These are phyloP conservation scores for Phanerodontia chrysosporium DNA, from an alignment of 768 basidiomycete genomes.

Conservation along the genomic window DNA sequence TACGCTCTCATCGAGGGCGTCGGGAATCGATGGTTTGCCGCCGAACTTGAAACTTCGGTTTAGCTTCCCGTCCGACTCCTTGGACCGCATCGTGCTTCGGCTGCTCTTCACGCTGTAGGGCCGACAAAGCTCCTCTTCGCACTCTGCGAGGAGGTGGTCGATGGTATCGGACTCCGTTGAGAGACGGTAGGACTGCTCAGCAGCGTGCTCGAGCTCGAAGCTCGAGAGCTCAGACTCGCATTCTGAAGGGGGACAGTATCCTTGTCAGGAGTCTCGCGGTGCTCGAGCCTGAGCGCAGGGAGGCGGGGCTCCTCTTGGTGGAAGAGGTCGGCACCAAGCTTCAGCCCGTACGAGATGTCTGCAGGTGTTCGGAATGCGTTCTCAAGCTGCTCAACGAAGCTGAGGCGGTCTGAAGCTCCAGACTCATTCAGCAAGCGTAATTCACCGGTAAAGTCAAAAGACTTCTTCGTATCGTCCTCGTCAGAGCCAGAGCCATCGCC, in stretches of 20 bases:
- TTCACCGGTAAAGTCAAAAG: constrained; percentile 84
- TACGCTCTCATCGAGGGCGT: constrained; percentile 10
- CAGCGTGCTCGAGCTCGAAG: constrained; percentile 8
- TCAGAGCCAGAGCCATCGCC: constrained; percentile 40
- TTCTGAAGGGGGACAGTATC: constrained; percentile 23
- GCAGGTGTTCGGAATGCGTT: constrained; percentile 76
- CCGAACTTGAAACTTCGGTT: constrained; percentile 76
- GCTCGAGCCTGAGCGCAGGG: constrained; percentile 27
- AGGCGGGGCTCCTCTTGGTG: constrained; percentile 50
- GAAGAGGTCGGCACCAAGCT: constrained; percentile 32
- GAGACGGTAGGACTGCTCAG: constrained; percentile 13
- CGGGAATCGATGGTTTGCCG: constrained; percentile 33
- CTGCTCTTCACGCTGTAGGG: constrained; percentile 28
- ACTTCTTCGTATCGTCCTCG: constrained; percentile 69
- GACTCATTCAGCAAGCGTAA: constrained; percentile 65
- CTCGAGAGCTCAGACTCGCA: constrained; percentile 14
- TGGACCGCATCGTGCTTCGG: constrained; percentile 33
- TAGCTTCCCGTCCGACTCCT: constrained; percentile 60
- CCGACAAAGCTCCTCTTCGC: constrained; percentile 29
- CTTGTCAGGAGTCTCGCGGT: constrained; percentile 15
- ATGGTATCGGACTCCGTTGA: constrained; percentile 20
- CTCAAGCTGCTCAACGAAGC: constrained; percentile 80
- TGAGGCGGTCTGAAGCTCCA: constrained; percentile 61
- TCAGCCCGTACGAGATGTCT: constrained; percentile 54
- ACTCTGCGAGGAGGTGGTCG: constrained; percentile 20